Percentiles rank a stretch among this genome's conserved stretches.
phyloP scores from a whole-genome alignment of 768 basidiomycete genomes.

The Termitomyces sp. region DNA sequence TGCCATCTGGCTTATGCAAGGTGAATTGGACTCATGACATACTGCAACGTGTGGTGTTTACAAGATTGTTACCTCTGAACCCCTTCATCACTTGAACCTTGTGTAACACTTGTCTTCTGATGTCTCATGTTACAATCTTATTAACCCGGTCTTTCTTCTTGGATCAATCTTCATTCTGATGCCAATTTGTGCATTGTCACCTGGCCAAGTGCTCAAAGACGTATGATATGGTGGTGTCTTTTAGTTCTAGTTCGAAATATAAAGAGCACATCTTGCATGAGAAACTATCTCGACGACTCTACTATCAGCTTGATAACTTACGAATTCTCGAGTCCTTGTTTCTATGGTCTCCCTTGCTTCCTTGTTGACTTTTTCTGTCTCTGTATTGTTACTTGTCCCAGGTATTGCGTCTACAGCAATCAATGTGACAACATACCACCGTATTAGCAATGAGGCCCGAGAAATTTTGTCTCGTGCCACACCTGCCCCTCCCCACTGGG shows the following conservation, averaged over 20 bases:
- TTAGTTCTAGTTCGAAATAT: background rate
- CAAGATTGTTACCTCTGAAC: background rate
- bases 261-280: background rate
- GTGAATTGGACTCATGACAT: slow-evolving; percentile 3
- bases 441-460: slow-evolving; percentile 23
- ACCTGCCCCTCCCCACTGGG: slow-evolving; percentile 46
- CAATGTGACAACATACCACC: slow-evolving; percentile 17
- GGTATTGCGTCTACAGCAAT: slow-evolving; percentile 11
- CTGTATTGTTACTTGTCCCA: slow-evolving; percentile 13
- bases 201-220: background rate
- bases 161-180: background rate
- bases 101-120: background rate
- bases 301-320: background rate
- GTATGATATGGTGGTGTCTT: background rate
- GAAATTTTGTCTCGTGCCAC: slow-evolving; percentile 30
- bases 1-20: background rate
- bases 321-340: background rate
- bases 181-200: slow-evolving; percentile 2
- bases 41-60: slow-evolving; percentile 1
- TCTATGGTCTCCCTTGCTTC: slow-evolving; percentile 13
- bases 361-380: slow-evolving; percentile 9
- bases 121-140: background rate
- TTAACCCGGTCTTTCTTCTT: background rate
- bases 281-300: background rate
- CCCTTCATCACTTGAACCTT: background rate